Evolutionary conservation across 2,329 filamentous ascomycete species (phyloP), one percentile per base, ranked within the genome.

Genomic region (Neocatenulostroma microsporum): DNA sequence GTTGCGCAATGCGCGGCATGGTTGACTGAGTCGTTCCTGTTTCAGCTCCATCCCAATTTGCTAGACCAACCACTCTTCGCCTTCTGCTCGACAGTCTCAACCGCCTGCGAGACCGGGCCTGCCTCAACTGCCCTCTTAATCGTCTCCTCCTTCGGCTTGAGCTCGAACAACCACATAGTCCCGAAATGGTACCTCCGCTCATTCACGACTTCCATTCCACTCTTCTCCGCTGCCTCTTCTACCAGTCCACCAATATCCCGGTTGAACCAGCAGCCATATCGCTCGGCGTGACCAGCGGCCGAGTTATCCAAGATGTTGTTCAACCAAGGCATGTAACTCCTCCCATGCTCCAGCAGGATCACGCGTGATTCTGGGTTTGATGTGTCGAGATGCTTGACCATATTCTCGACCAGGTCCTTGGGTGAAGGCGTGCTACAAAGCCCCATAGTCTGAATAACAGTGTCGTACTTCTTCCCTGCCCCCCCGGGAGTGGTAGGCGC

Each of bases 211-310:
- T 70, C 65, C 30, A 72, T 47, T 12, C 67, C 67, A 36, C 61
- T 66, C 27, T 62, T 55, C 36, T 60, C 51, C 7, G 69, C 68
- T 36, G 64, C 69, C n/a, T 64, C 58, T 32, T 64, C 54, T 8
- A 70, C 66, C 37, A 72, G 63, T 37, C 55, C 58, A 6, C 62
- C 67, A 45, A 72, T 68, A 36, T 72, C 68, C 44, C 67, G 67
- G 45, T 72, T 71, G 62, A 63, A 71, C 67, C 68, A 72, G 46
- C 68, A 72, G 13, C 68, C 68, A 42, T 69, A 64, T 30, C 62
- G 57, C 33, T 68, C 62, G 2, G 68, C 68, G 45, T 71, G 68
- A 40, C 59, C 61, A 25, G 64, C 55, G 13, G 68, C 68, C 8
- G 62, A 54, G 36, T 60, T 60, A 46, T 71, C 67, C 34, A 72